phyloP scores from a whole-genome alignment of 306 rosid species.

The Lathyrus oleraceus region DNA sequence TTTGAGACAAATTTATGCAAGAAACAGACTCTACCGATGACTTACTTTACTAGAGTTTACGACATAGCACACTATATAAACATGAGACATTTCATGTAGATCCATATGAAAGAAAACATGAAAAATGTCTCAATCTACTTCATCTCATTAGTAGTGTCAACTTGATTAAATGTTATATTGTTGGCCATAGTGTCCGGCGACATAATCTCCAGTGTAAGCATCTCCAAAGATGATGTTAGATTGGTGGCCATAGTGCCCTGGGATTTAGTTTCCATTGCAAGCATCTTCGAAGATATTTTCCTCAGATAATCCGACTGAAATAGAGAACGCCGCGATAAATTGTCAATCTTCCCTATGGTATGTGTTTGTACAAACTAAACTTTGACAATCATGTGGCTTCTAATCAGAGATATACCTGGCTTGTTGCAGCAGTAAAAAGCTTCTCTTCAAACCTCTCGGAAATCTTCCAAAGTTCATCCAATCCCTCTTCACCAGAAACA shows the following conservation, averaged over 20 bases:
- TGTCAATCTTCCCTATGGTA: not conserved
- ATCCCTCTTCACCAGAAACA: conserved; percentile 62
- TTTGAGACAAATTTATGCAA: no score
- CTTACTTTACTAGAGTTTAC: no score
- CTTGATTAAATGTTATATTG: conserved; percentile 46
- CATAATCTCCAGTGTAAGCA: conserved; percentile 64
- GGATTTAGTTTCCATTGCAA: conserved; percentile 63
- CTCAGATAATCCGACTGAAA: conserved; percentile 51
- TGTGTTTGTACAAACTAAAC: not conserved
- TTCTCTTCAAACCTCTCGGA: conserved; percentile 83
- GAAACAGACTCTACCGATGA: no score
- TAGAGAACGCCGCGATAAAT: conserved; percentile 16
- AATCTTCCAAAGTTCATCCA: conserved; percentile 66
- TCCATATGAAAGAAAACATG: no score
- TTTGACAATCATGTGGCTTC: not conserved
- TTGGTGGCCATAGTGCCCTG: conserved; percentile 41
- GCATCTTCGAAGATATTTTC: conserved; percentile 52
- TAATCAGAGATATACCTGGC: conserved; percentile 50
- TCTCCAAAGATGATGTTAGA: conserved; percentile 33
- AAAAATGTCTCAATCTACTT: no score
- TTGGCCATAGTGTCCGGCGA: conserved; percentile 48
- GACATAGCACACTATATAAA: no score
- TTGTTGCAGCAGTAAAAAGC: conserved; percentile 65
- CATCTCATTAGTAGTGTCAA: conserved; percentile 27
- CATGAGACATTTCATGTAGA: no score